These are phyloP conservation scores for Carex pumila DNA, from an alignment of 176 grass and related monocot genomes.

Conservation along the genomic window DNA sequence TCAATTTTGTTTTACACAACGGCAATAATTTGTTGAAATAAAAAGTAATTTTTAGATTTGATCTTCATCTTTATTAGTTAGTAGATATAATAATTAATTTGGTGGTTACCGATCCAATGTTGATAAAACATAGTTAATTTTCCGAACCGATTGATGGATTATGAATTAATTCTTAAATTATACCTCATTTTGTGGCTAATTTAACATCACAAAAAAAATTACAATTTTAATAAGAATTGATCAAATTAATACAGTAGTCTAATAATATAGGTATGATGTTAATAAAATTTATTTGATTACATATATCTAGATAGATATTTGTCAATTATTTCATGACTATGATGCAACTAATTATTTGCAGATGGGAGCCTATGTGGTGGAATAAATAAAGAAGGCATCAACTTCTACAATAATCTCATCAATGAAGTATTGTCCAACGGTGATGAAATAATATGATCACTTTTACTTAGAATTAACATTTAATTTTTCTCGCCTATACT, in stretches of 20 bases:
- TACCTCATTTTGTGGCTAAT: neutral
- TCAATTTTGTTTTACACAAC: neutral
- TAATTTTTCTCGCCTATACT: neutral
- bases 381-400: slow-evolving; percentile 45
- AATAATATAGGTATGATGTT: neutral
- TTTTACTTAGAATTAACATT: neutral
- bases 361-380: slow-evolving; percentile 47
- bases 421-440: slow-evolving; percentile 46
- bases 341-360: neutral
- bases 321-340: neutral
- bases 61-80: neutral
- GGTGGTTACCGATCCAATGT: no score
- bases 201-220: neutral
- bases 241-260: no score
- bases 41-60: neutral
- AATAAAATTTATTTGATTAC: neutral
- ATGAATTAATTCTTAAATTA: no score
- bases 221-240: no score
- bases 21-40: neutral
- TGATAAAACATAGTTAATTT: no score
- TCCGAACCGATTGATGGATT: no score
- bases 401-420: slow-evolving; percentile 57
- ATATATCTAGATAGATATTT: neutral
- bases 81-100: neutral
- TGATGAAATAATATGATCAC: no score